A percentile compares a stretch with the other conserved stretches of the same genome.
phyloP scores from a whole-genome alignment of 768 basidiomycete genomes.

The Zangia roseola region DNA sequence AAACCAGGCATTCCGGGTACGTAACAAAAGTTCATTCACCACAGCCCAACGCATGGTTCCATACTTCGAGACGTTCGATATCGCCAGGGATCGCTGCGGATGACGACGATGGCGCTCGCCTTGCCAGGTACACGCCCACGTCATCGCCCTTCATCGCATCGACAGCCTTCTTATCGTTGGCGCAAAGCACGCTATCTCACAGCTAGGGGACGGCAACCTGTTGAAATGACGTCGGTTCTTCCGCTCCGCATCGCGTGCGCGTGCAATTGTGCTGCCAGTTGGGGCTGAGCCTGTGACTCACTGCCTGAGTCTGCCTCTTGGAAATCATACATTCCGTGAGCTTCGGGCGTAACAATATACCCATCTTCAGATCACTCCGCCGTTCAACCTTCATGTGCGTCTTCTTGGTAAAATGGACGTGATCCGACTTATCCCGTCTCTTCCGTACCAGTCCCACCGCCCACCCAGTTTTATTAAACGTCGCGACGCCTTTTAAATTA shows the following conservation, averaged over 20 bases:
- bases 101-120: constrained; percentile 3
- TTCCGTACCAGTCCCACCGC: constrained; percentile 7
- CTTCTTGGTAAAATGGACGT: constrained; percentile 1
- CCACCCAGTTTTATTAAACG: not conserved
- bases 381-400: not conserved
- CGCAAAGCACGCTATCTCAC: no score
- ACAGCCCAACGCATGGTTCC: no score
- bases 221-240: constrained; percentile 2
- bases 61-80: no score
- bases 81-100: constrained; percentile 1
- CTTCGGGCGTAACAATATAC: constrained; percentile 14
- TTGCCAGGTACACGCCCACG: not conserved
- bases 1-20: constrained; percentile 8
- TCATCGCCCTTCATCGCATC: not conserved
- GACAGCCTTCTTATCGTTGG: no score
- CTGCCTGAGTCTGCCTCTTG: constrained; percentile 13
- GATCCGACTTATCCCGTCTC: constrained; percentile 24
- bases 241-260: constrained; percentile 1
- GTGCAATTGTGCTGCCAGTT: no score
- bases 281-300: constrained; percentile 1
- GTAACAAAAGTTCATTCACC: no score
- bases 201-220: no score
- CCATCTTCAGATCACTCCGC: constrained; percentile 4
- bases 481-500: not conserved
- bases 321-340: constrained; percentile 5